Conservation (phyloP, 768 basidiomycete genomes). For the Tulasnella calospora region DNA sequence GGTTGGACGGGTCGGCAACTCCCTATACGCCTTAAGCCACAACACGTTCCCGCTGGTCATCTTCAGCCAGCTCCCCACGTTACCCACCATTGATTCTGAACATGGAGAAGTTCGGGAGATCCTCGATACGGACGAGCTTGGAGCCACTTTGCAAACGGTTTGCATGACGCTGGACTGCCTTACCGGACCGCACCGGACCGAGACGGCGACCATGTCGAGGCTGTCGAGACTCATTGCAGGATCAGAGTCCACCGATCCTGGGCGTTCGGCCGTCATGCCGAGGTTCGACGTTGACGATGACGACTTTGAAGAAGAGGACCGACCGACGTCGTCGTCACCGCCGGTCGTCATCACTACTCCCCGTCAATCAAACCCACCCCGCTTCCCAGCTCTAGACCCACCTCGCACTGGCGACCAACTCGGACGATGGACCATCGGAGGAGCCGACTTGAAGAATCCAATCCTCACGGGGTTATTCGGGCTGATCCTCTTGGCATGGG, state of each 20-base stretch:
- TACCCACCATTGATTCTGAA: slow-evolving; percentile 22
- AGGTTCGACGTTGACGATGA: slow-evolving; percentile 3
- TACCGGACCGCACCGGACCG: slow-evolving; percentile 28
- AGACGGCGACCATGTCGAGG: slow-evolving; percentile 20
- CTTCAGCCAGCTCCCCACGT: slow-evolving; percentile 34
- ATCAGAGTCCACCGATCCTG: background rate
- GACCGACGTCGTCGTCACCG: slow-evolving; percentile 17
- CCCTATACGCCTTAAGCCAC: slow-evolving; percentile 82
- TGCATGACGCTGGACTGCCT: slow-evolving; percentile 28
- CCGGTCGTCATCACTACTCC: slow-evolving; percentile 3
- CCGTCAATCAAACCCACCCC: background rate
- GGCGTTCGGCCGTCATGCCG: background rate
- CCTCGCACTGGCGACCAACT: slow-evolving; percentile 1
- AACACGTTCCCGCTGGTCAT: slow-evolving; percentile 73
- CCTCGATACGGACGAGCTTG: background rate
- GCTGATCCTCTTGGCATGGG: slow-evolving; percentile 14
- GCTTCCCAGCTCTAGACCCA: background rate
- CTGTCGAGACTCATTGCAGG: slow-evolving; percentile 23
- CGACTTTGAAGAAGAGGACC: background rate
- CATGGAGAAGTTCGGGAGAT: background rate
- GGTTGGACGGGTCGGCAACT: slow-evolving; percentile 71
- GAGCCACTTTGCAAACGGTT: background rate
- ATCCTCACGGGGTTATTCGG: slow-evolving; percentile 13
- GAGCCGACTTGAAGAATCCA: slow-evolving; percentile 15
- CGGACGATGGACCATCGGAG: slow-evolving; percentile 17